A percentile compares a stretch with the other conserved stretches of the same genome.
phyloP scores from a whole-genome alignment of 129 eudicot genomes.

The Erigeron canadensis region DNA sequence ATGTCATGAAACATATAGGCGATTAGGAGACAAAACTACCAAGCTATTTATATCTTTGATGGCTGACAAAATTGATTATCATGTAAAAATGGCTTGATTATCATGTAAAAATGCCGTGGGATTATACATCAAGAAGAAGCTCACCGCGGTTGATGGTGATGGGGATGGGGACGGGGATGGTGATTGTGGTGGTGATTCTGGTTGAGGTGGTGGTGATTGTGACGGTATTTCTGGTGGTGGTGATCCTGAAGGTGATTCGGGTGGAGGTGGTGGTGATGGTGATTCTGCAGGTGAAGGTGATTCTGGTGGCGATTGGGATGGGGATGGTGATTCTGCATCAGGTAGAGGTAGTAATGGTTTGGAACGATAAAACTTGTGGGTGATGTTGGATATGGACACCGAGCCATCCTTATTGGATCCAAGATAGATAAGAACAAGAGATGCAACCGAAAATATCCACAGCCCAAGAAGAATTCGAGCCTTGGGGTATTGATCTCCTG shows the following conservation, averaged over 20 bases:
- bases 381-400: slow-evolving; percentile 21
- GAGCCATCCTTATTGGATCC: slow-evolving; percentile 36
- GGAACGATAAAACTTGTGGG: slow-evolving; percentile 29
- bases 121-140: neutral
- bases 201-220: neutral
- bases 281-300: too few species aligned
- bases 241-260: neutral
- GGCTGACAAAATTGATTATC: neutral
- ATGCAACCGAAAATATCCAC: slow-evolving; percentile 28
- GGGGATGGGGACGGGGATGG: slow-evolving; percentile 11
- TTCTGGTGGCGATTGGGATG: neutral
- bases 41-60: neutral
- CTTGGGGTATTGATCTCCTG: slow-evolving; percentile 28
- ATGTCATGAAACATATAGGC: neutral
- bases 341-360: slow-evolving; percentile 16
- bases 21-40: neutral
- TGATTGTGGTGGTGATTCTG: neutral
- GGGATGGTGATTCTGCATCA: neutral
- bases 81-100: neutral
- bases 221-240: neutral
- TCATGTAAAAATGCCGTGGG: neutral
- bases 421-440: slow-evolving; percentile 30
- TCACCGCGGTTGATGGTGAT: slow-evolving; percentile 23
- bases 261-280: neutral
- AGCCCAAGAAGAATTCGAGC: slow-evolving; percentile 32